These are phyloP conservation scores for Moesziomyces globuligerus DNA, from an alignment of 1,284 basidiomycete genomes.

Conservation along the genomic window DNA sequence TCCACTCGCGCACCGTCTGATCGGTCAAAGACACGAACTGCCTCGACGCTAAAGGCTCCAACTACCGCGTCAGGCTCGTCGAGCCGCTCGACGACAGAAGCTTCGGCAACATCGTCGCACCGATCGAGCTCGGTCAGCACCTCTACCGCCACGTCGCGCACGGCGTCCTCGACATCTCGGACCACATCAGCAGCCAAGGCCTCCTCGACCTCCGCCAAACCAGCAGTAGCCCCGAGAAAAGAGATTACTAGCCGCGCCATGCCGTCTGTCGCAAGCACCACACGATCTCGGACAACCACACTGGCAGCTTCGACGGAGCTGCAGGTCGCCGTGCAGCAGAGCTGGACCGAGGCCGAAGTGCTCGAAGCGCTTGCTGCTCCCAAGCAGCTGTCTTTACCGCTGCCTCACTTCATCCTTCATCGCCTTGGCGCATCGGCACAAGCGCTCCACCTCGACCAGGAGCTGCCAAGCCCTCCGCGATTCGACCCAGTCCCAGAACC, in stretches of 20 bases:
- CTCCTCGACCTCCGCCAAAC: neutral
- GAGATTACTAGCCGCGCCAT: too few relatives aligned
- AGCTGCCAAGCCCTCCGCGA: neutral
- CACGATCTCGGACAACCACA: neutral
- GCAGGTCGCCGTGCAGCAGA: neutral
- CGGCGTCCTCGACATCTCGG: neutral
- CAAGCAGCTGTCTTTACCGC: neutral
- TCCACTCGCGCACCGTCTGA: neutral
- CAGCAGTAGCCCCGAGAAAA: too few relatives aligned
- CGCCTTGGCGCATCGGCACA: conserved; percentile 25
- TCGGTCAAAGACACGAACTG: neutral
- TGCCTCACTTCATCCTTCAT: conserved; percentile 23
- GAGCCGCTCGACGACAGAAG: conserved; percentile 14
- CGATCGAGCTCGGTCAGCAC: conserved; percentile 13
- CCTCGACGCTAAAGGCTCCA: conserved; percentile 4
- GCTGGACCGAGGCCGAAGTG: conserved; percentile 27
- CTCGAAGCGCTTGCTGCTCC: conserved; percentile 20
- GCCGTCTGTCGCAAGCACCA: too few relatives aligned
- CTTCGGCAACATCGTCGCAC: conserved; percentile 7
- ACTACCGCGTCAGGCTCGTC: conserved; percentile 13
- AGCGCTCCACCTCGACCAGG: conserved; percentile 14
- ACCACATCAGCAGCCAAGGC: conserved; percentile 4
- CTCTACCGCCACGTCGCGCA: conserved; percentile 13
- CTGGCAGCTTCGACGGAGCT: neutral
- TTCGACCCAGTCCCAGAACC: conserved; percentile 6